A percentile compares a stretch with the other conserved stretches of the same genome.
Evolutionary conservation across 202 grass and related monocot species (phyloP).

Genomic region (Schoenoplectus triqueter): DNA sequence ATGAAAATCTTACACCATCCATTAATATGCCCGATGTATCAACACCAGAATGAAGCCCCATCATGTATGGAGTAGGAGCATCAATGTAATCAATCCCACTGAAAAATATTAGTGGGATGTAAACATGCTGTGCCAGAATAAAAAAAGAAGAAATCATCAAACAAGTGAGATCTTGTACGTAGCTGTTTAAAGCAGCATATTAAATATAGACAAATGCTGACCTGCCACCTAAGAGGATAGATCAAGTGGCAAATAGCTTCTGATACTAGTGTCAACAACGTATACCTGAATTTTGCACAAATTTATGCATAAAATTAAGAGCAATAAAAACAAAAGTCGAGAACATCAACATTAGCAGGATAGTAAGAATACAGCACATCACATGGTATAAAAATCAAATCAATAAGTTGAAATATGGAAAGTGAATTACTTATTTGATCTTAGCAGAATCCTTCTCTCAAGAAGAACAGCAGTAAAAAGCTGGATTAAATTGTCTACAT

Average conservation of each 20-base stretch:
- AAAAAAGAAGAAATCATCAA: conserved; percentile 31
- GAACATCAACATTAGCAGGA: conserved; percentile 30
- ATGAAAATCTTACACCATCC: conserved; percentile 92
- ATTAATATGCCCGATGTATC: conserved; percentile 89
- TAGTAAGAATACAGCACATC: conserved; percentile 25
- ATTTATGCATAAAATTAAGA: conserved; percentile 38
- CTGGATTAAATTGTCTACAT: conserved; percentile 97
- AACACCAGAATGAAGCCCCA: conserved; percentile 99
- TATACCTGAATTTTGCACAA: conserved; percentile 69
- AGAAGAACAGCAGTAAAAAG: conserved; percentile 97
- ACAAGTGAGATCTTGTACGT: conserved; percentile 39
- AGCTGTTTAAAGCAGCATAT: conserved; percentile 36
- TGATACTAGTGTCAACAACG: conserved; percentile 91
- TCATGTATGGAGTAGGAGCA: conserved; percentile 99
- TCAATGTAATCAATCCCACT: conserved; percentile 99
- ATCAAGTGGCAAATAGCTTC: conserved; percentile 99
- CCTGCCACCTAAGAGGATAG: conserved; percentile 99
- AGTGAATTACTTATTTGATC: conserved; percentile 90
- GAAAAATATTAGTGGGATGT: conserved; percentile 99
- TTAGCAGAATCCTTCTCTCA: conserved; percentile 98
- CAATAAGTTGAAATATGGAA: conserved; percentile 44
- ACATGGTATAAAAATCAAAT: conserved; percentile 33
- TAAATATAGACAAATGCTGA: conserved; percentile 47
- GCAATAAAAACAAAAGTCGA: conserved; percentile 31
- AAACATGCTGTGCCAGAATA: conserved; percentile 81